A percentile compares a stretch with the other conserved stretches of the same genome.
Conservation (phyloP, 345 rosid genomes). For the Abelmoschus esculentus region DNA sequence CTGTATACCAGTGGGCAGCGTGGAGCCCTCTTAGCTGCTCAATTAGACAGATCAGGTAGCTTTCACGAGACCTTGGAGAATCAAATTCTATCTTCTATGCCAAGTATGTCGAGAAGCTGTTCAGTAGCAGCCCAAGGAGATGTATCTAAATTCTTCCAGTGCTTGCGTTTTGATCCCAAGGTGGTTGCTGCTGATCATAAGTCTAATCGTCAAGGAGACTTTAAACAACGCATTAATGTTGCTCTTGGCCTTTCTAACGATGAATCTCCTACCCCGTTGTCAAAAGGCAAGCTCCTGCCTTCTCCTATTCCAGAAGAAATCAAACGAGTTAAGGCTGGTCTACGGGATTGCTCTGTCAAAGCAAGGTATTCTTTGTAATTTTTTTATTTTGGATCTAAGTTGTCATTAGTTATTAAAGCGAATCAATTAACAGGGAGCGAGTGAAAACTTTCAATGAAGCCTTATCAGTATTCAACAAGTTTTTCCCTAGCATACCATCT, state of each 20-base stretch:
- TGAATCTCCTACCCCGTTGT: slow-evolving; percentile 52
- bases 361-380: slow-evolving; percentile 65
- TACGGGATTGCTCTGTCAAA: slow-evolving; percentile 60
- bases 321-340: slow-evolving; percentile 56
- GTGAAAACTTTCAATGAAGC: slow-evolving; percentile 68
- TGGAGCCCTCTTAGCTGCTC: slow-evolving; percentile 70
- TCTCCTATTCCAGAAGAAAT: slow-evolving; percentile 68
- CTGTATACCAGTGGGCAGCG: slow-evolving; percentile 56
- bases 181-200: slow-evolving; percentile 68
- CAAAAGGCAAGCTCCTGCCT: slow-evolving; percentile 54
- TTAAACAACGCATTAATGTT: slow-evolving; percentile 54
- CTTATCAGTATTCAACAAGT: slow-evolving; percentile 70
- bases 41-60: slow-evolving; percentile 80
- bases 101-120: slow-evolving; percentile 56
- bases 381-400: slow-evolving; percentile 9
- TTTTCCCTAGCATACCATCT: slow-evolving; percentile 58
- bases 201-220: slow-evolving; percentile 66
- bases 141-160: slow-evolving; percentile 60
- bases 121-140: slow-evolving; percentile 56
- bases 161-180: slow-evolving; percentile 73
- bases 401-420: slow-evolving; percentile 25
- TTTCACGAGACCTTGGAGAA: slow-evolving; percentile 76
- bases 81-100: slow-evolving; percentile 60
- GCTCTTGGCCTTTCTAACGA: slow-evolving; percentile 74
- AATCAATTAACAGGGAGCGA: slow-evolving; percentile 62